Evolutionary conservation across 2,329 filamentous ascomycete genomes (phyloP).

Genomic region (Aureobasidium sp.): DNA sequence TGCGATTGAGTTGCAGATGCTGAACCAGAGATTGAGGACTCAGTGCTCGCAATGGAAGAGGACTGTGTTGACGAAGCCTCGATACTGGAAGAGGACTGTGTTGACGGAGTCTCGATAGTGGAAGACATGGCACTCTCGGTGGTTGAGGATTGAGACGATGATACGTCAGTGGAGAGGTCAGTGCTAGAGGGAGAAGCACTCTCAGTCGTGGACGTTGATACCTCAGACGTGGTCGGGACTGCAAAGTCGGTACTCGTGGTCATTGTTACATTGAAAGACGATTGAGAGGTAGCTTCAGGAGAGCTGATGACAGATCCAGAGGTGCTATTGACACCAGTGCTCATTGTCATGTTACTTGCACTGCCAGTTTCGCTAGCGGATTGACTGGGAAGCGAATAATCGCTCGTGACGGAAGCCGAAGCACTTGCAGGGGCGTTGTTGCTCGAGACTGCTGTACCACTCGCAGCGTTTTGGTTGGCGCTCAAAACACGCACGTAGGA

Average conservation of each 20-base stretch:
- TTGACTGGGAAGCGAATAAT: not conserved
- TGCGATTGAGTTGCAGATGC: not conserved
- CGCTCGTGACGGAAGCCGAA: not conserved
- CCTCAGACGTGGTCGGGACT: too few relatives aligned
- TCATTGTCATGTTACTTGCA: not conserved
- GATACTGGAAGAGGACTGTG: not conserved
- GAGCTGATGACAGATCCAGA: not conserved
- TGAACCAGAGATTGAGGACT: not conserved
- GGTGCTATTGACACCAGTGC: not conserved
- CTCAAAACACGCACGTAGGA: not conserved
- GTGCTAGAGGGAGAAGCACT: not conserved
- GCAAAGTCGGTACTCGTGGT: not conserved
- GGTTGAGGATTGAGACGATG: not conserved
- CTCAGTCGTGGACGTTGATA: too few relatives aligned
- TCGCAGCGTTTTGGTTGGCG: not conserved
- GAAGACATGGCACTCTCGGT: not conserved
- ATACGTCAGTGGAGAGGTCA: too few relatives aligned
- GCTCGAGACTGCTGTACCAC: not conserved
- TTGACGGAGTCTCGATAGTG: not conserved
- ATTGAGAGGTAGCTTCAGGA: not conserved
- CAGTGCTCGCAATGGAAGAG: not conserved
- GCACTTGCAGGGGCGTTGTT: not conserved
- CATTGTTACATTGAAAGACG: not conserved
- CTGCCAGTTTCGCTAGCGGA: not conserved
- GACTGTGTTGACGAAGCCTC: not conserved